These are phyloP conservation scores for Wakefieldia striispora DNA, from an alignment of 768 basidiomycete genomes.

Conservation along the genomic window DNA sequence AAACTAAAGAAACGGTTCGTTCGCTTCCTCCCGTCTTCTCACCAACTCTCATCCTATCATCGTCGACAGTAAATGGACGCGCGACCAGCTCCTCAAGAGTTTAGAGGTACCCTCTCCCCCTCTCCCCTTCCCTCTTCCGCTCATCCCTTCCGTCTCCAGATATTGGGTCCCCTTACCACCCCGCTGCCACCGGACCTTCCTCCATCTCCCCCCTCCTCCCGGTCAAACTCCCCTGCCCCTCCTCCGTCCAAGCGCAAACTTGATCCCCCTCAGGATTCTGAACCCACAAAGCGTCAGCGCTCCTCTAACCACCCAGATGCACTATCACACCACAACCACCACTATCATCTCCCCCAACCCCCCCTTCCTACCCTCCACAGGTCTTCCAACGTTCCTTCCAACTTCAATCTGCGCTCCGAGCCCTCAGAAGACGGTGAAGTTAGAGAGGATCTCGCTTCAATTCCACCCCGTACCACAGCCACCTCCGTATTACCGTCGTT, in stretches of 20 bases:
- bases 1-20: constrained; percentile 37
- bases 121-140: constrained; percentile 12
- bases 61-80: constrained; percentile 31
- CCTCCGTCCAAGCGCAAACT: constrained; percentile 39
- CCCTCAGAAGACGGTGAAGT: constrained; percentile 48
- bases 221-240: constrained; percentile 40
- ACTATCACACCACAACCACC: constrained; percentile 28
- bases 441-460: constrained; percentile 35
- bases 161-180: constrained; percentile 38
- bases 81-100: constrained; percentile 39
- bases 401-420: constrained; percentile 36
- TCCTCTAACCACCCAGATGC: constrained; percentile 22
- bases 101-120: constrained; percentile 35
- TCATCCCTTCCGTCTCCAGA: constrained; percentile 29
- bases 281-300: constrained; percentile 34
- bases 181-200: constrained; percentile 45
- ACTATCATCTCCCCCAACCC: constrained; percentile 28
- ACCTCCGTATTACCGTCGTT: constrained; percentile 32
- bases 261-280: constrained; percentile 24
- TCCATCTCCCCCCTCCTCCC: constrained; percentile 45
- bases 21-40: constrained; percentile 6
- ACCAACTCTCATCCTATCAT: constrained; percentile 29
- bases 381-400: constrained; percentile 22
- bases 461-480: constrained; percentile 23
- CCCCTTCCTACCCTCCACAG: constrained; percentile 18